Conservation (phyloP, 345 rosid species). For the Cardamine resedifolia region DNA sequence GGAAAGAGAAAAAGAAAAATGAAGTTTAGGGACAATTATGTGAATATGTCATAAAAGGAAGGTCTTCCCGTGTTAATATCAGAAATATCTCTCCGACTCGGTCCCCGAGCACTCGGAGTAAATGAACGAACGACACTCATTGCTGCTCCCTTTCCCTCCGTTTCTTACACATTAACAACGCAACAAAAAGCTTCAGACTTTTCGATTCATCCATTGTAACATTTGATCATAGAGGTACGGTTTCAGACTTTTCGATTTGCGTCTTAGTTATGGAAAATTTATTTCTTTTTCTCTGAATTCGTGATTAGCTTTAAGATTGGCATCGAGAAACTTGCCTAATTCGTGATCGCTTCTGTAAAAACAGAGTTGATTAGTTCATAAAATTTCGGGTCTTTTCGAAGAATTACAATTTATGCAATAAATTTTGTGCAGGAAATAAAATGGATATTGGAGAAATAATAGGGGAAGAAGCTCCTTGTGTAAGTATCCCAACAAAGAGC, state of each 20-base stretch:
- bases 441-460: constrained; percentile 76
- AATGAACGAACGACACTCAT: constrained; percentile 29
- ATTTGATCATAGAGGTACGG: constrained; percentile 14
- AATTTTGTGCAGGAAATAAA: constrained; percentile 2
- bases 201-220: constrained; percentile 3
- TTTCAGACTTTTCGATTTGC: background rate
- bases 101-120: constrained; percentile 22
- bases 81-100: constrained; percentile 5
- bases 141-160: constrained; percentile 33
- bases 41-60: background rate
- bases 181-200: background rate
- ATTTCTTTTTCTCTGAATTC: background rate
- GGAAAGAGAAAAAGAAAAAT: background rate
- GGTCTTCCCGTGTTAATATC: constrained; percentile 7
- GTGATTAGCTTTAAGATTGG: constrained; percentile 9
- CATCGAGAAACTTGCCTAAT: background rate
- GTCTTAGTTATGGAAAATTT: background rate
- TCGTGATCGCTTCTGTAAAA: constrained; percentile 10
- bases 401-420: background rate
- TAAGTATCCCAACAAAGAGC: constrained; percentile 66
- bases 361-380: constrained; percentile 2
- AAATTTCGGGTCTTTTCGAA: background rate
- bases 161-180: constrained; percentile 4
- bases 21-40: background rate
- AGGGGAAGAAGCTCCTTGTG: constrained; percentile 55